Conservation (phyloP, 148 eudicot genomes). For the Amaranthus hypochondriacus region DNA sequence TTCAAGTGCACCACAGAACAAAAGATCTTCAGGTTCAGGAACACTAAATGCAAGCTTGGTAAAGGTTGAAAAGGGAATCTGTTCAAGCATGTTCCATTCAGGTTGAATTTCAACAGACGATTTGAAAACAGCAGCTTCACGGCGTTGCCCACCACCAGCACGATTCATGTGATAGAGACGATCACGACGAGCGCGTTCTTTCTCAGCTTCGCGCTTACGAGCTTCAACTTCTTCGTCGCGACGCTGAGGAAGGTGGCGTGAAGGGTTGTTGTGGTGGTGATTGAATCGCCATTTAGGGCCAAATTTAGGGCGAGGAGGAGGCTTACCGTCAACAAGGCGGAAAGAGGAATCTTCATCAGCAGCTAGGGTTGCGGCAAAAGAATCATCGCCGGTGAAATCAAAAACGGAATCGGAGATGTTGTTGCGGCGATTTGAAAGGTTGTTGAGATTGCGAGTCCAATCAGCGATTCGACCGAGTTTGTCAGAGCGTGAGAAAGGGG, state of each 20-base stretch:
- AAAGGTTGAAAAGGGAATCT: slow-evolving; percentile 86
- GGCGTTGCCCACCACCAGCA: slow-evolving; percentile 33
- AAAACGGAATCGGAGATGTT: slow-evolving; percentile 58
- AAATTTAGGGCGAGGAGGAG: slow-evolving; percentile 60
- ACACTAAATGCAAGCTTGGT: slow-evolving; percentile 65
- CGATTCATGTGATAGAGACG: slow-evolving; percentile 59
- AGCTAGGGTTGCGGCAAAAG: slow-evolving; percentile 46
- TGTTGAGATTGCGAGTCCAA: slow-evolving; percentile 62
- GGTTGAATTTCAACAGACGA: slow-evolving; percentile 92
- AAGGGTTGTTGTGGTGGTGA: slow-evolving; percentile 42
- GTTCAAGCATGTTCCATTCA: slow-evolving; percentile 97
- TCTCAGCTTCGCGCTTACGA: slow-evolving; percentile 71
- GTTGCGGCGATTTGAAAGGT: slow-evolving; percentile 23
- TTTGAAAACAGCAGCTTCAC: slow-evolving; percentile 78
- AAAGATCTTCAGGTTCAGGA: slow-evolving; percentile 76
- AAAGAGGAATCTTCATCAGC: slow-evolving; percentile 65
- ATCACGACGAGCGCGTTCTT: slow-evolving; percentile 77
- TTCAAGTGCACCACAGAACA: slow-evolving; percentile 67
- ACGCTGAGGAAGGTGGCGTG: slow-evolving; percentile 59
- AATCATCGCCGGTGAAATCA: slow-evolving; percentile 87
- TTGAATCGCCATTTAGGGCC: slow-evolving; percentile 80
- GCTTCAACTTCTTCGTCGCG: slow-evolving; percentile 92
- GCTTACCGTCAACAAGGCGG: slow-evolving; percentile 83
- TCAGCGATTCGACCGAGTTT: slow-evolving; percentile 64
- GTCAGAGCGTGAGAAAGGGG: slow-evolving; percentile 79